Base-by-base conservation (phyloP, 2,329 filamentous ascomycete genomes). In the Thielaviopsis populi region DNA sequence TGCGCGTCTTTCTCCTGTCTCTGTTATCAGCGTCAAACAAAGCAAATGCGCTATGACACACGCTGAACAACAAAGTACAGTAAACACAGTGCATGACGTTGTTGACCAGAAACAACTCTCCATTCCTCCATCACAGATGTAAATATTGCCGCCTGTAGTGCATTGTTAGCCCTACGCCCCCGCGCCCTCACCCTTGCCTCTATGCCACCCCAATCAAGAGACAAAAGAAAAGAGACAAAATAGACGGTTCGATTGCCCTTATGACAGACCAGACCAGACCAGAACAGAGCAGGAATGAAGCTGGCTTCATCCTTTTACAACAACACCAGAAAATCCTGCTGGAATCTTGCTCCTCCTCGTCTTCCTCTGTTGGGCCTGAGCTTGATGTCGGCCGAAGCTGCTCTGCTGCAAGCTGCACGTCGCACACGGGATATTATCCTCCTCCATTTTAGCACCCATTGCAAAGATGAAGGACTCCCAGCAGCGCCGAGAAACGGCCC, bases 251-350 rank as follows among this genome's bases (percentile, higher is more conserved):
- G 6, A 13, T 30, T 54, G 50, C 24, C 4, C 50, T 33, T 19
- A 24, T 54, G 50, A 54, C 50, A 22, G 43, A 4, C 13, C 41
- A 17, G n/a, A 5, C 19, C 3, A 22, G 46, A n/a, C n/a, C n/a
- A 50, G 46, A 19, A 24, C 17, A 10, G 4, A 27, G 27, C 3
- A 54, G 50, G 50, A 54, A 54, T 54, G 50, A 10, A 33, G 50
- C 24, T 27, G 50, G 13, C 27, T 33, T 30, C 22, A 27, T 54
- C 50, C 50, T 54, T 54, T 30, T 54, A 3, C 50, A 54, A 54
- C 10, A 30, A 66, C 63, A 60, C 67, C 22, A 33, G 50, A 19
- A n/a, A 30, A 40, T 50, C 19, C 30, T 40, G 13, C 22, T 50
- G 30, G 19, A 17, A 22, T 62, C 42, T 30, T 62, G 17, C 24